Conservation (phyloP, 805 yeast genomes). For the Ogataea glucozyma region DNA sequence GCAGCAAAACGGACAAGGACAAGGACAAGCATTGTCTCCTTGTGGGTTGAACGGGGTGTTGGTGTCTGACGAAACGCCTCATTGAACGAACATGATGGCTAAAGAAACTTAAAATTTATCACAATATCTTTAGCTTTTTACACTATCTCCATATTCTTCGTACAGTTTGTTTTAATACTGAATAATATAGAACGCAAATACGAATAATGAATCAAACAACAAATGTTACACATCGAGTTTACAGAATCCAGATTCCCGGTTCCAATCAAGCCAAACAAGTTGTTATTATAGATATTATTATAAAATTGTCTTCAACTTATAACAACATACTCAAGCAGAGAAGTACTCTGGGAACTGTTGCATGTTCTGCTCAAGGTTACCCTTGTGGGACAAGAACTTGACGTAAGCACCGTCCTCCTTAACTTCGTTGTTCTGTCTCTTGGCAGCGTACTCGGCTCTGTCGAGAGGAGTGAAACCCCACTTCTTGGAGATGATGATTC, state of each 20-base stretch:
- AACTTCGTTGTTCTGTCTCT: conserved; percentile 97
- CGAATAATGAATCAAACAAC: background rate
- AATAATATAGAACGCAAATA: conserved; percentile 9
- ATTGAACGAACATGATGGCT: background rate
- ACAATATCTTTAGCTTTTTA: background rate
- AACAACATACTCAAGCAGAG: conserved; percentile 39
- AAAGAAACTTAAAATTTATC: background rate
- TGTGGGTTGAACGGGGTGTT: background rate
- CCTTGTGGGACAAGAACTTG: conserved; percentile 96
- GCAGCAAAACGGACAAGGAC: conserved; percentile 11
- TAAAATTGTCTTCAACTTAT: conserved; percentile 5
- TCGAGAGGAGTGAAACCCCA: conserved; percentile 99
- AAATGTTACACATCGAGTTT: background rate
- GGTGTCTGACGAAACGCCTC: conserved; percentile 7
- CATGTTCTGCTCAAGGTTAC: conserved; percentile 90
- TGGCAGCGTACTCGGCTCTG: conserved; percentile 94
- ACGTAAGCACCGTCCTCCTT: conserved; percentile 99
- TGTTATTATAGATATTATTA: conserved; percentile 4
- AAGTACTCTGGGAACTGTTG: conserved; percentile 88
- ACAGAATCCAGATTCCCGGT: too few species aligned
- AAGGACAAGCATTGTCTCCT: conserved; percentile 6
- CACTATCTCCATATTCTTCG: background rate
- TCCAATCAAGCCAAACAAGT: conserved; percentile 5
- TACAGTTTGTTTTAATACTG: conserved; percentile 1
- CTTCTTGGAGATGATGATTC: conserved; percentile 98